A percentile compares a stretch with the other conserved stretches of the same genome.
phyloP scores from a whole-genome alignment of 2,329 filamentous ascomycete species.

The Blastomyces gilchristii region DNA sequence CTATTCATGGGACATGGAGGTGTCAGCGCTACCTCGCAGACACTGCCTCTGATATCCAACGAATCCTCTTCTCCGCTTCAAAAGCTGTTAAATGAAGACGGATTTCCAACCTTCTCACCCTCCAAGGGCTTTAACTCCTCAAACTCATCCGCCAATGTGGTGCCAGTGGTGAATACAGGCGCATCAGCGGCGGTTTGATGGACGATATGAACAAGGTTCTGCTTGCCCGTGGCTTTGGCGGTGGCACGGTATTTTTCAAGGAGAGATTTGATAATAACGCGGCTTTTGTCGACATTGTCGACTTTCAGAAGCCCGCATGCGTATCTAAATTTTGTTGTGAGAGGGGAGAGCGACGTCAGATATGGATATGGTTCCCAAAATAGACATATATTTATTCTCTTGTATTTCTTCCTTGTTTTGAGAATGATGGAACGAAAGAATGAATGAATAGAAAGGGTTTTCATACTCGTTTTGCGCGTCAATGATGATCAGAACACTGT shows the following conservation, averaged over 20 bases:
- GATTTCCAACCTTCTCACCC: constrained; percentile 41
- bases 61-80: too few species aligned
- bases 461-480: constrained; percentile 63
- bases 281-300: constrained; percentile 43
- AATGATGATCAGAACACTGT: constrained; percentile 56
- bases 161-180: constrained; percentile 56
- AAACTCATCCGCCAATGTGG: constrained; percentile 51
- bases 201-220: constrained; percentile 51
- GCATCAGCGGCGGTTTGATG: constrained; percentile 51
- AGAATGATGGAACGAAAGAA: background rate
- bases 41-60: background rate
- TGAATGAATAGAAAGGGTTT: background rate
- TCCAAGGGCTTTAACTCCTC: constrained; percentile 46
- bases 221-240: constrained; percentile 27
- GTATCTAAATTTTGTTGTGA: constrained; percentile 22
- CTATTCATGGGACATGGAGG: background rate
- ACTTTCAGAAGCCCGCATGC: constrained; percentile 49
- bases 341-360: background rate
- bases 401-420: background rate
- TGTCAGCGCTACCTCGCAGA: background rate
- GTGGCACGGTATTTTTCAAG: constrained; percentile 51
- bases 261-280: constrained; percentile 47
- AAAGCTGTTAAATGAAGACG: background rate
- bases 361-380: background rate
- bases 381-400: background rate